Percentiles rank a stretch among this genome's conserved stretches.
Evolutionary conservation across 1,284 basidiomycete species (phyloP).

Genomic region (Entoloma clypeatum): DNA sequence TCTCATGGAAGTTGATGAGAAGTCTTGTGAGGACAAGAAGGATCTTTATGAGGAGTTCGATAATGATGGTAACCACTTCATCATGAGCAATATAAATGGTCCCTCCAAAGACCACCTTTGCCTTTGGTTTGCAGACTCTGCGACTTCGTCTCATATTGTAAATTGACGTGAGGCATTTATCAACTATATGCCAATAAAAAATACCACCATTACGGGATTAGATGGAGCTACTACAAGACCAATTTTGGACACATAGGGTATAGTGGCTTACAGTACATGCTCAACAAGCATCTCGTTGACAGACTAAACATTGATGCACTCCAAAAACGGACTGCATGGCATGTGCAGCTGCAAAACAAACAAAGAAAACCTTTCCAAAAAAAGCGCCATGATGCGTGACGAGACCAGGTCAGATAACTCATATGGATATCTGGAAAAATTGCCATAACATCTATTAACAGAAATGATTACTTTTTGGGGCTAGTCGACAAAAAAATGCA

Average conservation of each 20-base stretch:
- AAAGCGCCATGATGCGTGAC: not conserved
- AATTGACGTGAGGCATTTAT: too few species aligned
- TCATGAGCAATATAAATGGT: too few species aligned
- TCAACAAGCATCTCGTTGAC: not conserved
- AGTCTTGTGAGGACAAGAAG: too few species aligned
- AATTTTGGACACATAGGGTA: not conserved
- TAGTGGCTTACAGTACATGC: not conserved
- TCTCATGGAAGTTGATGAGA: too few species aligned
- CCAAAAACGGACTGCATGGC: constrained; percentile 1
- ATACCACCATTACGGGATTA: too few species aligned
- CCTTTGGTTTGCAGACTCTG: too few species aligned
- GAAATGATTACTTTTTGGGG: not conserved
- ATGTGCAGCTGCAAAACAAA: constrained; percentile 1
- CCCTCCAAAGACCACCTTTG: too few species aligned
- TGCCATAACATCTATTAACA: not conserved
- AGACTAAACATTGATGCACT: not conserved
- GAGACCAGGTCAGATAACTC: not conserved
- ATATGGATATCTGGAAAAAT: constrained; percentile 1
- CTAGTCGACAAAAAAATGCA: not conserved
- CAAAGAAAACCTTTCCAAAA: not conserved
- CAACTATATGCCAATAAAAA: too few species aligned
- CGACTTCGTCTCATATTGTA: too few species aligned
- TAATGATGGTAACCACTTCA: too few species aligned
- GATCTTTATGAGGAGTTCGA: too few species aligned
- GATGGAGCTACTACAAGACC: too few species aligned